These are phyloP conservation scores for Hypoxylon fuscum DNA, from an alignment of 495 filamentous ascomycete species.

Conservation along the genomic window DNA sequence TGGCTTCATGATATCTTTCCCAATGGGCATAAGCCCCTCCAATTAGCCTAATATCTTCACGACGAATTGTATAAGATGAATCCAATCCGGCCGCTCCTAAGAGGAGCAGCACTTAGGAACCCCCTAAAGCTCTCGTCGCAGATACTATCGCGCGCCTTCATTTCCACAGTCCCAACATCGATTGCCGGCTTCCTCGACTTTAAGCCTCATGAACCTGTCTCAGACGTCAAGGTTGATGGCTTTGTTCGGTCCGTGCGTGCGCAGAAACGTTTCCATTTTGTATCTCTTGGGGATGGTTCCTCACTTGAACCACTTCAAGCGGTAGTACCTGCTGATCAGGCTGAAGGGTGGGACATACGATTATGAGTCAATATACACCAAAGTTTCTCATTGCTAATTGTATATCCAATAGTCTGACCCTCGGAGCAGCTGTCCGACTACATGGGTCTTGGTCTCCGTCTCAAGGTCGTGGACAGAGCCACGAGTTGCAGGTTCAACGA, in stretches of 20 bases:
- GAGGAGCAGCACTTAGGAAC: constrained; percentile 25
- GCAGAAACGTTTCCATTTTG: constrained; percentile 85
- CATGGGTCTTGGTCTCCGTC: constrained; percentile 82
- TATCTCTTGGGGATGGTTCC: constrained; percentile 88
- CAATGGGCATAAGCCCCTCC: background rate
- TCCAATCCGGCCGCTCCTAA: constrained; percentile 29
- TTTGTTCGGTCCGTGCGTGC: constrained; percentile 85
- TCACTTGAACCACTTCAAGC: constrained; percentile 81
- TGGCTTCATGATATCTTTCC: constrained; percentile 17
- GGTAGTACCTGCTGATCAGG: constrained; percentile 76
- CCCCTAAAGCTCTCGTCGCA: constrained; percentile 27
- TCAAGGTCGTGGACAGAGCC: constrained; percentile 72
- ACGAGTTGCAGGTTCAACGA: constrained; percentile 78
- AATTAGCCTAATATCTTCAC: constrained; percentile 3
- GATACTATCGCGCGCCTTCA: constrained; percentile 22
- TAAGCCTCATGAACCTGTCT: constrained; percentile 40
- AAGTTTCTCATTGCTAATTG: constrained; percentile 32
- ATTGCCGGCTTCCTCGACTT: constrained; percentile 41
- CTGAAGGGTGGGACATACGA: constrained; percentile 72
- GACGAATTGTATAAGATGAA: constrained; percentile 29
- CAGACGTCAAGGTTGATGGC: constrained; percentile 68
- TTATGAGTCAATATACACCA: constrained; percentile 25
- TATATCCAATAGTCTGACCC: constrained; percentile 69
- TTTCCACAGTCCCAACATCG: constrained; percentile 33
- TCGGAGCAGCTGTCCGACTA: constrained; percentile 81